Conservation (phyloP, 306 rosid species). For the Cucumis sativus region DNA sequence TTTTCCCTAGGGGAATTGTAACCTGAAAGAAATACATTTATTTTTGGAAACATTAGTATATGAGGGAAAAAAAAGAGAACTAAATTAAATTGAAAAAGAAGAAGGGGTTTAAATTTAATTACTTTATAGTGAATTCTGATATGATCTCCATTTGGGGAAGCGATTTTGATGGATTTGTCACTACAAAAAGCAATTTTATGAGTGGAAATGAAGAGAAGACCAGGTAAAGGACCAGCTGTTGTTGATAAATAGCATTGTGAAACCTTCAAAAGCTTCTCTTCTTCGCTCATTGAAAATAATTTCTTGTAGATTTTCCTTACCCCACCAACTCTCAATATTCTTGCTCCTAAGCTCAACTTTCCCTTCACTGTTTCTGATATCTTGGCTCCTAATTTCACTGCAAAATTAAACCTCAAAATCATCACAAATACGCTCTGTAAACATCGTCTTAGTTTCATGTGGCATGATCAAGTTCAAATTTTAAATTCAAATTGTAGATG, state of each 20-base stretch:
- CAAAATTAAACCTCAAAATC: neutral
- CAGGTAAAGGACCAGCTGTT: slow-evolving; percentile 5
- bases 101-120: neutral
- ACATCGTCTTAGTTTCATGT: no score
- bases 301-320: neutral
- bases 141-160: neutral
- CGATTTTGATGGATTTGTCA: neutral
- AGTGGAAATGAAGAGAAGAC: slow-evolving; percentile 5
- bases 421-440: no score
- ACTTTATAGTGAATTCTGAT: neutral
- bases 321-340: slow-evolving; percentile 22
- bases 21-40: neutral
- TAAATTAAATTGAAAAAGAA: no score
- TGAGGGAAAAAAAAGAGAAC: neutral
- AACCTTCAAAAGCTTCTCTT: slow-evolving; percentile 3
- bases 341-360: slow-evolving; percentile 62
- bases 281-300: neutral
- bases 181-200: neutral
- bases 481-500: no score
- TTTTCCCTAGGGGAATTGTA: neutral
- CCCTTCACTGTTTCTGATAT: slow-evolving; percentile 53
- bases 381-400: slow-evolving; percentile 61
- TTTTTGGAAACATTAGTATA: neutral
- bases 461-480: no score
- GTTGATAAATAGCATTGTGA: slow-evolving; percentile 4